These are phyloP conservation scores for Didymella glomerata DNA, from an alignment of 2,329 filamentous ascomycete species.

Conservation along the genomic window DNA sequence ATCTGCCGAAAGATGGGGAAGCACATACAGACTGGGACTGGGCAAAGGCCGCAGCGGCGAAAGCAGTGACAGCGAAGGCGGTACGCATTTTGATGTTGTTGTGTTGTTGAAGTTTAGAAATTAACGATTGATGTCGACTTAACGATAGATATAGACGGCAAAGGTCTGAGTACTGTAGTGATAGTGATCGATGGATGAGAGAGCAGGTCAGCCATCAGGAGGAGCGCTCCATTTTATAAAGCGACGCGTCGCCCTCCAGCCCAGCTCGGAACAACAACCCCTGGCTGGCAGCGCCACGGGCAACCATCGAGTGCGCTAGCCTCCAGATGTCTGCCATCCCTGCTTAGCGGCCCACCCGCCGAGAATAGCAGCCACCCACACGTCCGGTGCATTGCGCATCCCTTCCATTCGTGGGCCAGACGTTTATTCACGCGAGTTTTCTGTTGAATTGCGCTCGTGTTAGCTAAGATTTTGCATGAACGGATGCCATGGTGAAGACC, in stretches of 20 bases:
- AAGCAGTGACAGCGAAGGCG: slow-evolving; percentile 35
- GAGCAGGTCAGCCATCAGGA: neutral
- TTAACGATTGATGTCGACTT: slow-evolving; percentile 16
- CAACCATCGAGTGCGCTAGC: slow-evolving; percentile 13
- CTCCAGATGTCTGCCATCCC: slow-evolving; percentile 9
- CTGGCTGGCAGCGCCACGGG: slow-evolving; percentile 20
- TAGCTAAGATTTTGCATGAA: slow-evolving; percentile 7
- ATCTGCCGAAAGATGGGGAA: slow-evolving; percentile 11
- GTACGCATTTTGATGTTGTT: slow-evolving; percentile 37
- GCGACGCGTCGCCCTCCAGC: slow-evolving; percentile 14
- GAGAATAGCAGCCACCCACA: slow-evolving; percentile 23
- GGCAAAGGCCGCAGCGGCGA: slow-evolving; percentile 38
- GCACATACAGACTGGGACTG: slow-evolving; percentile 30
- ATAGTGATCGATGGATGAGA: slow-evolving; percentile 7
- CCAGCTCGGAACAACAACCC: slow-evolving; percentile 19
- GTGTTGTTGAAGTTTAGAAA: slow-evolving; percentile 20
- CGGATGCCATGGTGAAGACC: slow-evolving; percentile 13
- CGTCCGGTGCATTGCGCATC: slow-evolving; percentile 11
- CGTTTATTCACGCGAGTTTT: slow-evolving; percentile 14
- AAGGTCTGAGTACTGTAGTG: slow-evolving; percentile 10
- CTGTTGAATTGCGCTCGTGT: slow-evolving; percentile 21
- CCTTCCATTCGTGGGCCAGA: slow-evolving; percentile 20
- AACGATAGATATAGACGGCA: slow-evolving; percentile 17
- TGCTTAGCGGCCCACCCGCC: slow-evolving; percentile 16
- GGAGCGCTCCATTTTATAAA: slow-evolving; percentile 12